phyloP scores from a whole-genome alignment of 106 monocot genomes.

The Dendrobium huoshanense region DNA sequence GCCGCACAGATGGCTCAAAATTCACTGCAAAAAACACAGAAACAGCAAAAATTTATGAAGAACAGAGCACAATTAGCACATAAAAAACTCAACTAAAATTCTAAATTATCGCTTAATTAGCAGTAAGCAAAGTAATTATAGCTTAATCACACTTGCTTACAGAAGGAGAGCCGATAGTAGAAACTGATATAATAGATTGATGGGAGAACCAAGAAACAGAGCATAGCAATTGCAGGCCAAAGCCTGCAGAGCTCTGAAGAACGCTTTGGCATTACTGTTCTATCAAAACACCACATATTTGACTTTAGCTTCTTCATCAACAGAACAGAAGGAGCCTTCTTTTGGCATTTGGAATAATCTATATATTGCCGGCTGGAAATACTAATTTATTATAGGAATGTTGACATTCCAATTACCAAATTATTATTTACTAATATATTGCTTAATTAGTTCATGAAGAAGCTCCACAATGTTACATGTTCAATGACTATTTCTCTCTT shows the following conservation, averaged over 20 bases:
- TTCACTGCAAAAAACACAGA: not conserved
- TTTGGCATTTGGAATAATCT: not conserved
- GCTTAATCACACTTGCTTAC: not conserved
- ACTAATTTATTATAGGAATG: not conserved
- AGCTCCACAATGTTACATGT: not conserved
- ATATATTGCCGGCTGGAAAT: not conserved
- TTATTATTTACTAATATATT: not conserved
- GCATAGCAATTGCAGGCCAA: not conserved
- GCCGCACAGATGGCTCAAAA: conserved; percentile 1
- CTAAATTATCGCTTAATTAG: not conserved
- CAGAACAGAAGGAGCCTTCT: not conserved
- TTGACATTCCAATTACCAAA: not conserved
- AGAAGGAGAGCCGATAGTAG: not conserved
- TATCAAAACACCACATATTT: not conserved
- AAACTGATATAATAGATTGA: not conserved
- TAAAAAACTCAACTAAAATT: not conserved
- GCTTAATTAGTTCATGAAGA: not conserved
- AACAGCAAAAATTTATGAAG: not conserved
- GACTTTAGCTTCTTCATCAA: not conserved
- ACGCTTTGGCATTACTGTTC: not conserved
- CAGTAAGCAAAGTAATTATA: too few species aligned
- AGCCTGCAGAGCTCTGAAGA: not conserved
- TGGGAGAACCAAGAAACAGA: not conserved
- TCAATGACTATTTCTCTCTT: not conserved
- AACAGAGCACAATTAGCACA: not conserved